These are phyloP conservation scores for Bidens hawaiensis DNA, from an alignment of 140 eudicot species.

Conservation along the genomic window DNA sequence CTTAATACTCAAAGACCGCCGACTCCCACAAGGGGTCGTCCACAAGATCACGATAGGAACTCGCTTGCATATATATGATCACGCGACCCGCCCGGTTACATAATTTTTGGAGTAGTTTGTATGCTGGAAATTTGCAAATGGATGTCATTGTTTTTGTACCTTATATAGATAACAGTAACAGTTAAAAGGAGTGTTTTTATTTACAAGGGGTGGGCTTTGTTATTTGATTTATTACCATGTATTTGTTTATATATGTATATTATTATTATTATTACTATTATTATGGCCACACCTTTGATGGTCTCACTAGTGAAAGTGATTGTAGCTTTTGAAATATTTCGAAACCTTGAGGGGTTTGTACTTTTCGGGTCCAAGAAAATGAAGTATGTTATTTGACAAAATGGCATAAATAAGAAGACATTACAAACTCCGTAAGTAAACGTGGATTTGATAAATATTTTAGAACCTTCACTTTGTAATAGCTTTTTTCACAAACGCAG, in stretches of 20 bases:
- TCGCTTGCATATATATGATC: conserved; percentile 77
- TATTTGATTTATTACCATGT: conserved; percentile 7
- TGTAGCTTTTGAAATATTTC: not conserved
- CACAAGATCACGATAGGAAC: conserved; percentile 67
- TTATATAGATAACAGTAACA: conserved; percentile 9
- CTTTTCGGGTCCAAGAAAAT: too few relatives aligned
- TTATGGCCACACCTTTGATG: conserved; percentile 16
- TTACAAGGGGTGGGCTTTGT: conserved; percentile 15
- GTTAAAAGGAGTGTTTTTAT: not conserved
- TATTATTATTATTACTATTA: too few relatives aligned
- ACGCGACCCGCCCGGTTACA: not conserved
- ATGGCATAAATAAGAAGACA: too few relatives aligned
- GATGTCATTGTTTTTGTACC: conserved; percentile 2
- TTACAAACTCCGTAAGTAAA: too few relatives aligned
- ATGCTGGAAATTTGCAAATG: conserved; percentile 13
- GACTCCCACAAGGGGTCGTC: conserved; percentile 93
- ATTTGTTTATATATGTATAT: conserved; percentile 7
- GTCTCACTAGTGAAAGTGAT: conserved; percentile 9
- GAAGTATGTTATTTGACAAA: too few relatives aligned
- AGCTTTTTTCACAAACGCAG: too few relatives aligned
- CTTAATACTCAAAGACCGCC: conserved; percentile 96
- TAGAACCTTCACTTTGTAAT: too few relatives aligned
- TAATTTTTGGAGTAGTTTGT: conserved; percentile 15
- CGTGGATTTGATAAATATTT: too few relatives aligned
- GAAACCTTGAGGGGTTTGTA: not conserved